Evolutionary conservation across 352 stramenopile species (phyloP), one percentile per base, ranked within the genome.

Genomic region (Phytophthora citricola): DNA sequence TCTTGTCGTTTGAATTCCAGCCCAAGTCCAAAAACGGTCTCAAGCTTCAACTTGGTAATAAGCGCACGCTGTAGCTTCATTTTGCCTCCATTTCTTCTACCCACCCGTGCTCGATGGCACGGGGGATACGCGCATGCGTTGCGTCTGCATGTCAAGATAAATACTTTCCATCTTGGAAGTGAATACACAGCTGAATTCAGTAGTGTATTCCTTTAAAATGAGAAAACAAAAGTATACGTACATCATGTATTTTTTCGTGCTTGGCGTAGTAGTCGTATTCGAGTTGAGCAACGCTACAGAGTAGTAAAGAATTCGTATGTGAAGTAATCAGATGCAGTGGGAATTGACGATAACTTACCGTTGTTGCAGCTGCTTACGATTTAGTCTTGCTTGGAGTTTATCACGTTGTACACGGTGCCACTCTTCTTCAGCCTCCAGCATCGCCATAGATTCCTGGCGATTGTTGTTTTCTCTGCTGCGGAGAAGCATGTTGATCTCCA

Each of bases 41-140:
- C 60, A 27, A 91, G 46, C 26, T 93, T 94, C 15, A 85, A 26
- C 22, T 69, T 36, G 5, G 84, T 92, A 69, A 94, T 93, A 20
- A 76, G 47, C 10, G 58, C 44, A 15, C 84, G 79, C 53, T 94
- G 83, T 8, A 61, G 26, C 7, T 83, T 76, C 69, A 92, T 88
- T 52, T 92, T 2, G 69, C 69, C 36, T 94, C 84, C 84, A 94
- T 93, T 39, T 92, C 84, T 73, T 92, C 83, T 1, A 94, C 79
- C 87, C 84, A 94, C 1, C 87, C 87, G 7, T 93, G 81, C 24
- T 92, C 81, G 29, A 94, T 93, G 3, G 87, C 87, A 9, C 87
- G 78, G 1, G 87, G 1, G 84, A 94, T 11, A 94, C 74, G 9
- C 83, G 81, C 55, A 90, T 72, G 1, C 81, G 76, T 60, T 94